Evolutionary conservation across 441 rosid species (phyloP), one percentile per base, ranked within the genome.

Genomic region (Mallotus japonicus): DNA sequence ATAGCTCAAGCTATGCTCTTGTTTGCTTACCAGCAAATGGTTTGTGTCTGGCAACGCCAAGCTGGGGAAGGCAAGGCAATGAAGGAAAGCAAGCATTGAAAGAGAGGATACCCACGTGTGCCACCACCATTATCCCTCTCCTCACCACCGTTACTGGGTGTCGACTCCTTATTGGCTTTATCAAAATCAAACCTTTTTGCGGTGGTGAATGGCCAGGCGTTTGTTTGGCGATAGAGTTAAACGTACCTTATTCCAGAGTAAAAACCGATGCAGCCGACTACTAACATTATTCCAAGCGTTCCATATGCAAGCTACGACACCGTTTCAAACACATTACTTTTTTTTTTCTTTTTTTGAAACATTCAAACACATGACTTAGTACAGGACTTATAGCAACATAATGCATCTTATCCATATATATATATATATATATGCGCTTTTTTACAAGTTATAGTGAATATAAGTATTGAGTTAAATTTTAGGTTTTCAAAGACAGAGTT

Each of bases 11-110:
- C 17, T 11, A 7, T 42, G 19, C 6, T 8, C 19, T 53, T 34
- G 4, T 0, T 8, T 22, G 62, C 86, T 86, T 86, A 92, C 98
- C 76, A 32, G 86, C 28, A 65, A 82, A 62, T 42, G 40, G 42
- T 76, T 83, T 83, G 75, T 81, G 83, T 75, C 77, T 83, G 47
- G 82, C 24, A 83, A 65, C 83, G 69, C 78, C 71, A 71, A 65
- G 32, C 14, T 76, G 83, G 49, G 84, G 89, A 67, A 78, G 77
- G 62, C 68, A 80, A 65, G 80, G 87, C 54, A 78, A 72, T 61
- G 78, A 69, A 75, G 78, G 81, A 78, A 76, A 77, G 83, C 83
- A 71, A 60, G 74, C 58, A 75, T 79, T 37, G 65, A 72, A 74
- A 73, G 88, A 78, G 40, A 76, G 60, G 53, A 76, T 37, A 50